These are phyloP conservation scores for Chaetoceros tenuissimus DNA, from an alignment of 108 stramenopile genomes.

Conservation along the genomic window DNA sequence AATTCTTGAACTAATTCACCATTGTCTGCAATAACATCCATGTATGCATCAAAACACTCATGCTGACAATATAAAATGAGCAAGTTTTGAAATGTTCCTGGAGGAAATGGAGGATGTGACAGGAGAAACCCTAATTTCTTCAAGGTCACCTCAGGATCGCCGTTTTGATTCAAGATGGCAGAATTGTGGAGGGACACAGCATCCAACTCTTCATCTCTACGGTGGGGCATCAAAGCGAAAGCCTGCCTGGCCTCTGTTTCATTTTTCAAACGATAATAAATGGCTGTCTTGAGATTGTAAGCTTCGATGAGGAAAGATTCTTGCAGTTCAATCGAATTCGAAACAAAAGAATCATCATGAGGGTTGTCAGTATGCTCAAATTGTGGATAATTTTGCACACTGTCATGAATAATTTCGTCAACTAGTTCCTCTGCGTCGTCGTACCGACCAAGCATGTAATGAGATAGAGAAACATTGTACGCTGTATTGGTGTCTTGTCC, in stretches of 20 bases:
- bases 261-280: slow-evolving; percentile 49
- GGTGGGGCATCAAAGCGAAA: slow-evolving; percentile 65
- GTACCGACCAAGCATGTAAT: slow-evolving; percentile 61
- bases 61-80: slow-evolving; percentile 66
- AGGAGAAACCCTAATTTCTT: slow-evolving; percentile 68
- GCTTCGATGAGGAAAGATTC: slow-evolving; percentile 69
- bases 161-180: slow-evolving; percentile 55
- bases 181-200: slow-evolving; percentile 84
- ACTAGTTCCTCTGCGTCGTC: slow-evolving; percentile 47
- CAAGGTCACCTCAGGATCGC: slow-evolving; percentile 56
- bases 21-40: slow-evolving; percentile 66
- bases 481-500: slow-evolving; percentile 67
- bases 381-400: slow-evolving; percentile 59
- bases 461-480: slow-evolving; percentile 83
- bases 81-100: slow-evolving; percentile 81
- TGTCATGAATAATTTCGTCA: slow-evolving; percentile 60
- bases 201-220: slow-evolving; percentile 60
- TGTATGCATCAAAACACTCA: slow-evolving; percentile 67
- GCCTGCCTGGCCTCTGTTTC: slow-evolving; percentile 51
- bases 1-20: slow-evolving; percentile 59
- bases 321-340: slow-evolving; percentile 22
- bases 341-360: slow-evolving; percentile 46
- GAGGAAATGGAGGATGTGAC: slow-evolving; percentile 65
- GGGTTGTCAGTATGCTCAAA: slow-evolving; percentile 23
- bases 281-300: slow-evolving; percentile 81